Percentiles rank a stretch among this genome's conserved stretches.
Conservation (phyloP, 2,329 filamentous ascomycete species). For the Penicillium sp. region DNA sequence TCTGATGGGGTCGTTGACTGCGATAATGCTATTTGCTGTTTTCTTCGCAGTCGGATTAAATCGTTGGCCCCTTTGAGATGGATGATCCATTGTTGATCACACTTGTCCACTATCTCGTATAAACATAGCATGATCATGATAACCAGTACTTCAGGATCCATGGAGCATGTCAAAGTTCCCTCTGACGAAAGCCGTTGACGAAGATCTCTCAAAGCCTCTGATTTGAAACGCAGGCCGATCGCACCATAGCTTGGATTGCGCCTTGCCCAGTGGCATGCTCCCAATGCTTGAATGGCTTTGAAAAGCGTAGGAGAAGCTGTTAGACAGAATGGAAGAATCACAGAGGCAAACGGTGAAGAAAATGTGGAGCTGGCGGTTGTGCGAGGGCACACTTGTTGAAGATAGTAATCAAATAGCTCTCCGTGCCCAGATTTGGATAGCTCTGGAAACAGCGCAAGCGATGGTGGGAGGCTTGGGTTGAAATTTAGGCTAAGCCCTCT, state of each 20-base stretch:
- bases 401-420: constrained; percentile 42
- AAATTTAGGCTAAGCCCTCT: not conserved
- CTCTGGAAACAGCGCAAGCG: constrained; percentile 33
- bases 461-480: constrained; percentile 13
- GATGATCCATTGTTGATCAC: constrained; percentile 49
- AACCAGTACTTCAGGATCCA: constrained; percentile 39
- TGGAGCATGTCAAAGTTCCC: constrained; percentile 29
- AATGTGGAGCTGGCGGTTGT: constrained; percentile 39
- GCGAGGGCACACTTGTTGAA: constrained; percentile 43
- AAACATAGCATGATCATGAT: constrained; percentile 51
- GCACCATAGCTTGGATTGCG: constrained; percentile 32
- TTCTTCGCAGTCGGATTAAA: constrained; percentile 44
- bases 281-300: constrained; percentile 41
- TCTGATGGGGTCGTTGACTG: constrained; percentile 16
- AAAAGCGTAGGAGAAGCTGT: constrained; percentile 41
- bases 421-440: constrained; percentile 30
- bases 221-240: constrained; percentile 40
- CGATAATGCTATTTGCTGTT: constrained; percentile 18
- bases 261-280: constrained; percentile 41
- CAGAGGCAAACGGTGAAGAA: constrained; percentile 42
- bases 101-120: constrained; percentile 48
- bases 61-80: constrained; percentile 52
- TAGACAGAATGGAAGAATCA: constrained; percentile 42
- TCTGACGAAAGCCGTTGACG: constrained; percentile 34
- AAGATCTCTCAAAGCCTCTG: constrained; percentile 39